These are phyloP conservation scores for Symbiodinium natans DNA, from an alignment of 73 alveolate species.

Conservation along the genomic window DNA sequence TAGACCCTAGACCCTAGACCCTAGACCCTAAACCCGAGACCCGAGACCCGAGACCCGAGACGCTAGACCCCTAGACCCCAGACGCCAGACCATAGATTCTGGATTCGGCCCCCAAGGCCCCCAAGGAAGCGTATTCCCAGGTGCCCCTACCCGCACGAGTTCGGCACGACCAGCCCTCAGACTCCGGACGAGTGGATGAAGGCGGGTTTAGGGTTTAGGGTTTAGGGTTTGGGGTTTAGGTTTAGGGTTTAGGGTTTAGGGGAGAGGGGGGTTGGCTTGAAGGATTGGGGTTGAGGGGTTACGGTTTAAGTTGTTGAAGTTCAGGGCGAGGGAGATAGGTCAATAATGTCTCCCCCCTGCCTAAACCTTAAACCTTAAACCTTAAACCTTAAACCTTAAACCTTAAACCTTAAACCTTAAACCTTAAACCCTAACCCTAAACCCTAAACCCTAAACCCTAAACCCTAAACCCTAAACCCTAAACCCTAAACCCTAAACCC, in stretches of 20 bases:
- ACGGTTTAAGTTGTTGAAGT: not conserved
- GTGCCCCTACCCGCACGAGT: constrained; percentile 92
- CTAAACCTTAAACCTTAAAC: not conserved
- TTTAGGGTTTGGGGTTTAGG: not conserved
- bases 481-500: not conserved
- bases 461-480: not conserved
- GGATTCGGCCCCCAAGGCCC: too few species aligned
- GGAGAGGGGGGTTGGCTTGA: too few species aligned
- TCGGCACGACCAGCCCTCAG: constrained; percentile 92
- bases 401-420: too few species aligned
- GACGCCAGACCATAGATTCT: too few species aligned
- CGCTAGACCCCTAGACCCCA: not conserved
- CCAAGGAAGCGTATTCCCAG: not conserved
- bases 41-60: not conserved
- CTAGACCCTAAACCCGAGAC: not conserved
- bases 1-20: not conserved
- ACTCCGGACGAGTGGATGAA: constrained; percentile 91
- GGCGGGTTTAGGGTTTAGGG: not conserved
- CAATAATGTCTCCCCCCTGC: not conserved
- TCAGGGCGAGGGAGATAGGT: too few species aligned
- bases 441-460: too few species aligned
- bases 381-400: too few species aligned
- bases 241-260: too few species aligned
- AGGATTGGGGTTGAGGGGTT: too few species aligned
- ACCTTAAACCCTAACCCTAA: too few species aligned